Evolutionary conservation across 768 basidiomycete genomes (phyloP), one percentile per base, ranked within the genome.

Genomic region (Clavaria fumosa): DNA sequence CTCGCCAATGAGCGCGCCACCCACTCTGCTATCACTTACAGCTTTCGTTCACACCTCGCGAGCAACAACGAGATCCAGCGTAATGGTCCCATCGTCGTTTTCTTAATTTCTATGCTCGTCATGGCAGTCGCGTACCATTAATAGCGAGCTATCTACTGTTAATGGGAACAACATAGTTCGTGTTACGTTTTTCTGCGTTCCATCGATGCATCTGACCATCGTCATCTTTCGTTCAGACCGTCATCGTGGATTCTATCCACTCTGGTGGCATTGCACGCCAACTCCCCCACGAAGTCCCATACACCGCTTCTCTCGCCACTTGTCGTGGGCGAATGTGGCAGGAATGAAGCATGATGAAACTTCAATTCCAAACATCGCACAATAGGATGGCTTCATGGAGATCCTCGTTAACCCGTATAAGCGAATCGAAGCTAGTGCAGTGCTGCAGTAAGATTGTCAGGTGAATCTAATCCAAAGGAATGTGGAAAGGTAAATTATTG

Each of bases 81-180:
- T 7, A 30, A 23, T 14, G 38, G 34, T 24, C 21, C 41, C 14
- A 30, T 42, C n/a, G 23, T 42, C 19, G 31, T 42, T 28, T 40
- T n/a, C n/a, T n/a, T n/a, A n/a, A n/a, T n/a, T n/a, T 11, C 12
- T 42, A 24, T 42, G 41, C 39, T 11, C 38, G 41, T 12, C 41
- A 42, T 35, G 41, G 41, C n/a, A 21, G 26, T 23, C 38, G 31
- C 36, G 36, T 1, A 31, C 36, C 9, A 12, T 37, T 9, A 22
- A 23, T 15, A 20, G 17, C n/a, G 15, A 37, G 27, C 20, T 37
- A 14, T 9, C 26, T 9, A 9, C 26, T 17, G 23, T 23, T n/a
- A 37, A 37, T 7, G 22, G 24, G 12, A 26, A 37, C 2, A 37
- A 37, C 18, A 37, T 22, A 22, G 24, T 37, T 24, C 14, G 26